phyloP scores from a whole-genome alignment of 805 yeast species.

The Saturnispora quitensis region DNA sequence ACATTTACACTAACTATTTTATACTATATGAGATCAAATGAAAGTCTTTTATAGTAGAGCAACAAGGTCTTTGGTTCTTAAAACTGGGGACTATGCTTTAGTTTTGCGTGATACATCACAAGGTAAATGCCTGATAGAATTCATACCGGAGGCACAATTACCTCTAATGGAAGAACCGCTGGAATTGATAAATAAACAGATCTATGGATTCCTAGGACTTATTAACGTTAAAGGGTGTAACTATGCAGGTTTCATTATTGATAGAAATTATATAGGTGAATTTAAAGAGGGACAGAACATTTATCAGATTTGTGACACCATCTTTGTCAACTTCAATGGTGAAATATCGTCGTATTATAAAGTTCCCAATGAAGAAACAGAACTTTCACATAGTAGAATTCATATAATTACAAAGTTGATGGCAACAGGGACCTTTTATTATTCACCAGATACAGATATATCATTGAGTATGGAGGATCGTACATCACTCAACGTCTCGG shows the following conservation, averaged over 20 bases:
- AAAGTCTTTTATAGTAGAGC: conserved; percentile 8
- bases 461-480: conserved; percentile 38
- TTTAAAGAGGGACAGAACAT: conserved; percentile 45
- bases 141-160: conserved; percentile 29
- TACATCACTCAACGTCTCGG: conserved; percentile 9
- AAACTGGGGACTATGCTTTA: conserved; percentile 7
- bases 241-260: conserved; percentile 51
- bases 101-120: conserved; percentile 3
- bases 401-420: conserved; percentile 31
- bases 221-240: conserved; percentile 44
- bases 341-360: conserved; percentile 23
- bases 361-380: not conserved
- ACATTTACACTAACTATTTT: not conserved
- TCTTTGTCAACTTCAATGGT: conserved; percentile 54
- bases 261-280: conserved; percentile 45
- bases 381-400: conserved; percentile 8
- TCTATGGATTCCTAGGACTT: conserved; percentile 55
- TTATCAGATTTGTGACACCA: conserved; percentile 47
- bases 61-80: conserved; percentile 6
- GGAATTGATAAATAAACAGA: conserved; percentile 6
- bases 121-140: conserved; percentile 44
- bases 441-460: conserved; percentile 39
- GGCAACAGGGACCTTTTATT: conserved; percentile 40
- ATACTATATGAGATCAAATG: conserved; percentile 1
- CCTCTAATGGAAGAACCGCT: conserved; percentile 21